phyloP scores from a whole-genome alignment of 2,329 filamentous ascomycete species.

The Aspergillus ruber region DNA sequence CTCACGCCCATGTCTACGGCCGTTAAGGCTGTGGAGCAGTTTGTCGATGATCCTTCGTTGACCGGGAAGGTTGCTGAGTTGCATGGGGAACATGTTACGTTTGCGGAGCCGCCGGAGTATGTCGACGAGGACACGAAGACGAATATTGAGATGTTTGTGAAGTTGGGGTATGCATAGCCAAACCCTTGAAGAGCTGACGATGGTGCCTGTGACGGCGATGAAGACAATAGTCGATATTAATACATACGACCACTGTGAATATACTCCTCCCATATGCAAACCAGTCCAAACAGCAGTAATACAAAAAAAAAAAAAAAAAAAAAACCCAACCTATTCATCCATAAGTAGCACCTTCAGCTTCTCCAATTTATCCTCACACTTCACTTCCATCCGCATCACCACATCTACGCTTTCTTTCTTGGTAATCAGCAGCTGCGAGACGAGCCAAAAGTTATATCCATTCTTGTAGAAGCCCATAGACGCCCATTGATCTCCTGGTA shows the following conservation, averaged over 20 bases:
- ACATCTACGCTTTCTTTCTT: conserved; percentile 39
- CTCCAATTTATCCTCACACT: conserved; percentile 38
- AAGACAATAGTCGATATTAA: background rate
- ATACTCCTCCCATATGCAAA: background rate
- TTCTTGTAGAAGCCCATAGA: conserved; percentile 39
- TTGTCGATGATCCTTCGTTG: conserved; percentile 35
- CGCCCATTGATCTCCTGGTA: conserved; percentile 31
- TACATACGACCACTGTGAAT: background rate
- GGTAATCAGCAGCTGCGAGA: conserved; percentile 36
- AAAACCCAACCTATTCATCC: conserved; percentile 8
- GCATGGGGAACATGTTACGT: conserved; percentile 45
- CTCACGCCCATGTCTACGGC: conserved; percentile 48
- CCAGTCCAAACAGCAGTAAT: background rate
- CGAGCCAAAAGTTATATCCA: conserved; percentile 39
- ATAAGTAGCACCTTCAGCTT: conserved; percentile 36
- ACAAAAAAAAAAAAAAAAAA: background rate
- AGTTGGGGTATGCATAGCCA: conserved; percentile 40
- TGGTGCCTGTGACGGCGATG: background rate
- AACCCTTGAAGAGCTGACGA: conserved; percentile 1
- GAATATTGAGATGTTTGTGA: conserved; percentile 46
- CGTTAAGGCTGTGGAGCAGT: conserved; percentile 37
- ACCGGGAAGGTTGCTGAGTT: conserved; percentile 47
- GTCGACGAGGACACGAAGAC: conserved; percentile 44
- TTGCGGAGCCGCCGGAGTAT: conserved; percentile 39
- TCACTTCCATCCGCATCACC: conserved; percentile 39